Base-by-base conservation (phyloP, 352 stramenopile genomes). In the Phytophthora chlamydospora region DNA sequence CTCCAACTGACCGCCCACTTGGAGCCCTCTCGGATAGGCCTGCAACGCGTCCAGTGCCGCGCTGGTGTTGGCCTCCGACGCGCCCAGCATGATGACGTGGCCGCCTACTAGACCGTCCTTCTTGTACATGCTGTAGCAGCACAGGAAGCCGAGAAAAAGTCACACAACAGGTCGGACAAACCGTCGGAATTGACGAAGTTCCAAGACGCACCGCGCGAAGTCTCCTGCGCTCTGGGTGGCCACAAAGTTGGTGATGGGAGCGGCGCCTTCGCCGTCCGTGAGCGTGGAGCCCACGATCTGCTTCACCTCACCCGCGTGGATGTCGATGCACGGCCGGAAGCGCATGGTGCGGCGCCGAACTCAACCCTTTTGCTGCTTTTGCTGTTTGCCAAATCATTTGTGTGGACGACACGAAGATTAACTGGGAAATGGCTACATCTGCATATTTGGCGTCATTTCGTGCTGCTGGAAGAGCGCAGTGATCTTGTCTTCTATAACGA, bases 281-380 rank as follows among this genome's bases (percentile, higher is more conserved):
- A 99, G 83, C 33, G 97, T 99, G 12, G 91, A 98, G 16, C 97
- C 97, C 41, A 99, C 96, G 71, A 99, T 99, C 78, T 99, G 97
- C 84, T 99, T 99, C 36, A 99, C 97, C 67, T 97, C 75, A 33
- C 97, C 97, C 32, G 88, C 82, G 78, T 99, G 97, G 54, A 99
- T 91, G 77, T 99, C 97, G 66, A 99, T 99, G 70, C 97, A 99
- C 35, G 97, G 97, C 40, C 97, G 89, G 76, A 99, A 99, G 68
- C 96, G 94, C 90, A 98, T 98, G 51, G 52, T 56, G 3, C 21
- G 1, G 21, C n/a, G n/a, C 21, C 1, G 41, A 60, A 41, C 14
- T 61, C 7, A 7, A 32, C 21, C 1, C 21, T 24, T 24, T 24
- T 24, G 21, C 21, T 24, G 21, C 3, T 24, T 24, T 24, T n/a